A percentile compares a stretch with the other conserved stretches of the same genome.
Conservation (phyloP, 2,329 filamentous ascomycete genomes). For the Cladosporium austrohemisphaericum region DNA sequence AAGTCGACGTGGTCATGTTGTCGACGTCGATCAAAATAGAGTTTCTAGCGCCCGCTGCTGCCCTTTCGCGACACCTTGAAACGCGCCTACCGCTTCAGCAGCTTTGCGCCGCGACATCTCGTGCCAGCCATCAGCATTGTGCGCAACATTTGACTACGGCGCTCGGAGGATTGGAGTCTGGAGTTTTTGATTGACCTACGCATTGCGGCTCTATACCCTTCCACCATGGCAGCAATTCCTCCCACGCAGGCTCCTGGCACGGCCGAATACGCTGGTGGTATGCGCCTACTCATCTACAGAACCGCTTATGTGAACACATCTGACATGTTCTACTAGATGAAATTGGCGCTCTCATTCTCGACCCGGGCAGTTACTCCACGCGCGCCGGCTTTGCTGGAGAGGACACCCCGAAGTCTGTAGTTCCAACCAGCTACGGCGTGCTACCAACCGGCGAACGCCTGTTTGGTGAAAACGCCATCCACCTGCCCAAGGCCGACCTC, state of each 20-base stretch:
- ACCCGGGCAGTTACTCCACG: conserved; percentile 85
- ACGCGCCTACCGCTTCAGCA: conserved; percentile 5
- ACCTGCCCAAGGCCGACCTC: conserved; percentile 68
- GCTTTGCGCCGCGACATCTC: conserved; percentile 12
- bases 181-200: conserved; percentile 3
- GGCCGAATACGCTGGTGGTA: conserved; percentile 47
- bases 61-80: conserved; percentile 8
- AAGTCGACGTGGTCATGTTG: conserved; percentile 4
- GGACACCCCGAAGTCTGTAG: conserved; percentile 89
- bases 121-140: conserved; percentile 19
- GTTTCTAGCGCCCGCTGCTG: conserved; percentile 7
- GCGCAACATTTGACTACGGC: not conserved
- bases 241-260: conserved; percentile 36
- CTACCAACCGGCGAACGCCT: conserved; percentile 54
- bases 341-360: conserved; percentile 93
- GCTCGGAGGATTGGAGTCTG: conserved; percentile 4
- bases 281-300: not conserved
- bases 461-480: conserved; percentile 88
- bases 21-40: not conserved
- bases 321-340: conserved; percentile 62
- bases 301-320: not conserved
- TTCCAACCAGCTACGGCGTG: conserved; percentile 81
- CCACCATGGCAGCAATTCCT: conserved; percentile 18
- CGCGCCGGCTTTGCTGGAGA: conserved; percentile 97
- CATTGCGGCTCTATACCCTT: not conserved